Conservation (phyloP, 2,329 filamentous ascomycete genomes). For the Ophiostoma quercus region DNA sequence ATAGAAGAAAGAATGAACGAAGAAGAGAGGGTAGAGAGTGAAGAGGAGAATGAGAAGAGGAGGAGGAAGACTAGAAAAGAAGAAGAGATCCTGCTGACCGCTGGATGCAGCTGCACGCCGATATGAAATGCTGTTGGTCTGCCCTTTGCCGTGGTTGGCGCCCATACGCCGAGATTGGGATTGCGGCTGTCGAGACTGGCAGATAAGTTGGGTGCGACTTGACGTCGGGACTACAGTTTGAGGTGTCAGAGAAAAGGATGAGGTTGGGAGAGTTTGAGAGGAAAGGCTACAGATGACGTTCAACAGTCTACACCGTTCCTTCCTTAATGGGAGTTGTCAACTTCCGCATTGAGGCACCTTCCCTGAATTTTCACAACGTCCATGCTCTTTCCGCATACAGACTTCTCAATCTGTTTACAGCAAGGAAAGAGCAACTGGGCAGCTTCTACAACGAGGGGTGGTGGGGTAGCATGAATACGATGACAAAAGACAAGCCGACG, state of each 20-base stretch:
- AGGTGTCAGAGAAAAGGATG: not conserved
- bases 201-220: not conserved
- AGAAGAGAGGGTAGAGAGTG: not conserved
- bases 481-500: not conserved
- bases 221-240: not conserved
- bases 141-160: not conserved
- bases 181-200: not conserved
- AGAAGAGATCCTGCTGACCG: not conserved
- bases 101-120: slow-evolving; percentile 7
- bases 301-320: not conserved
- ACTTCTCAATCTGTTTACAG: not conserved
- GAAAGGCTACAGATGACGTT: not conserved
- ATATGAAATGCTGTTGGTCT: not conserved
- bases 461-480: not conserved
- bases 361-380: not conserved
- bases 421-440: not conserved
- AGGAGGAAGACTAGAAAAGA: not conserved
- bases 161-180: not conserved
- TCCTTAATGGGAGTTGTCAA: not conserved
- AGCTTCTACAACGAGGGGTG: slow-evolving; percentile 4
- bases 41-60: not conserved
- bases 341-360: not conserved
- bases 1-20: not conserved
- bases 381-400: not conserved
- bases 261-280: not conserved